Percentiles rank a stretch among this genome's conserved stretches.
These are phyloP conservation scores for Pleurotus eryngii DNA, from an alignment of 768 basidiomycete species.

Conservation along the genomic window DNA sequence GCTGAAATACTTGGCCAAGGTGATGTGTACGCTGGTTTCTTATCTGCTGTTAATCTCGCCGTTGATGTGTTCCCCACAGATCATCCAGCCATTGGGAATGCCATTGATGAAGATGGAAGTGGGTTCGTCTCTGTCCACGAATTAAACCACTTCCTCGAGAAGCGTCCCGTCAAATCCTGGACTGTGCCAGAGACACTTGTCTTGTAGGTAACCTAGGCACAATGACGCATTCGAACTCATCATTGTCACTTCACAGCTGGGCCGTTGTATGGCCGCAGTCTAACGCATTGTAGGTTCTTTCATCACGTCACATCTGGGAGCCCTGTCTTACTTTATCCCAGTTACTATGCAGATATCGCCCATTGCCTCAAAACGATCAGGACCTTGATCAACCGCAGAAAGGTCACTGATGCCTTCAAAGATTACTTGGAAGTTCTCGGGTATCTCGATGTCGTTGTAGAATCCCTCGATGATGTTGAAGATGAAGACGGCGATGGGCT, in stretches of 20 bases:
- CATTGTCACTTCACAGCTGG: background rate
- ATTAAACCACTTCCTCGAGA: slow-evolving; percentile 13
- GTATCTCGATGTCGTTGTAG: background rate
- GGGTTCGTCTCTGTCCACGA: slow-evolving; percentile 19
- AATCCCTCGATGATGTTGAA: background rate
- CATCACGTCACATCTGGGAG: background rate
- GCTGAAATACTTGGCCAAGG: slow-evolving; percentile 18
- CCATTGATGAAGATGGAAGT: slow-evolving; percentile 19
- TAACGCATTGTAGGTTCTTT: background rate
- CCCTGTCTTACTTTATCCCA: background rate
- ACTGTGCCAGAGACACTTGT: slow-evolving; percentile 7
- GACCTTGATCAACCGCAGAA: background rate
- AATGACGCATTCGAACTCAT: background rate
- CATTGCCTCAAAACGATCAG: background rate
- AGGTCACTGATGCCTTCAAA: background rate
- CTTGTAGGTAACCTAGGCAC: background rate
- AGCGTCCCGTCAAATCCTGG: slow-evolving; percentile 1
- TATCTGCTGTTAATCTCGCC: background rate
- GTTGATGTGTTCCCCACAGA: slow-evolving; percentile 2
- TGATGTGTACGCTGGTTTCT: slow-evolving; percentile 16
- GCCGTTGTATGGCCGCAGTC: slow-evolving; percentile 3
- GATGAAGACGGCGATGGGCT: background rate
- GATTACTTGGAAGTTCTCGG: slow-evolving; percentile 3
- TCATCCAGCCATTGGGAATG: slow-evolving; percentile 16
- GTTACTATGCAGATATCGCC: slow-evolving; percentile 5